Percentiles rank a stretch among this genome's conserved stretches.
Conservation (phyloP, 129 eudicot species). For the Glebionis coronaria region DNA sequence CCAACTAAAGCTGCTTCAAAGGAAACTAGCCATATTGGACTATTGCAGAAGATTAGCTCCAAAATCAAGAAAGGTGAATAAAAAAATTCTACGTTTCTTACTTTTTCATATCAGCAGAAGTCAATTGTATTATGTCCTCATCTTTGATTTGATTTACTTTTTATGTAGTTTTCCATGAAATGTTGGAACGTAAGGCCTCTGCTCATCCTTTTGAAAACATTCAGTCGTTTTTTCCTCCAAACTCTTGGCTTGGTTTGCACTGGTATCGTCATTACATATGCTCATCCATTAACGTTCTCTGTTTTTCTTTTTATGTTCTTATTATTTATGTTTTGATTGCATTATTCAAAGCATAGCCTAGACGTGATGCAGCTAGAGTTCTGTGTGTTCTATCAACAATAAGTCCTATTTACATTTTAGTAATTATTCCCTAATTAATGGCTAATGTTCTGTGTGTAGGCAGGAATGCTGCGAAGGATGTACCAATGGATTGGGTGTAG, state of each 20-base stretch:
- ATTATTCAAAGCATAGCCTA: conserved; percentile 71
- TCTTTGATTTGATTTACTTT: conserved; percentile 13
- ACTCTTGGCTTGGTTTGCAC: conserved; percentile 90
- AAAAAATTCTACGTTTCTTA: neutral
- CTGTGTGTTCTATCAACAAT: too few relatives aligned
- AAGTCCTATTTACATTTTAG: too few relatives aligned
- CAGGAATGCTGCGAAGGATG: too few relatives aligned
- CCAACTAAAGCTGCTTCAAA: conserved; percentile 64
- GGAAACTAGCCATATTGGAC: conserved; percentile 86
- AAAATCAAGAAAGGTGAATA: conserved; percentile 87
- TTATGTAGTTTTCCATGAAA: conserved; percentile 80
- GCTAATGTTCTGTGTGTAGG: too few relatives aligned
- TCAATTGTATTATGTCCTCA: neutral
- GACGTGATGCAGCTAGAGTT: conserved; percentile 97
- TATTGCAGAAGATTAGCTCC: conserved; percentile 87
- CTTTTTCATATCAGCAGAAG: neutral
- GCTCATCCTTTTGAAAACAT: conserved; percentile 99
- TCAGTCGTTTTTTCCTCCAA: conserved; percentile 87
- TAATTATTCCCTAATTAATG: too few relatives aligned
- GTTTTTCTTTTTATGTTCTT: neutral
- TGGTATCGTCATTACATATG: conserved; percentile 42
- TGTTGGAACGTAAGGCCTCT: conserved; percentile 84
- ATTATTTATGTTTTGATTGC: conserved; percentile 1
- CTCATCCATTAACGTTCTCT: neutral
- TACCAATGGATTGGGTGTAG: too few relatives aligned